A percentile compares a stretch with the other conserved stretches of the same genome.
Evolutionary conservation across 2,329 filamentous ascomycete genomes (phyloP).

Genomic region (Nannizziopsis barbatae): DNA sequence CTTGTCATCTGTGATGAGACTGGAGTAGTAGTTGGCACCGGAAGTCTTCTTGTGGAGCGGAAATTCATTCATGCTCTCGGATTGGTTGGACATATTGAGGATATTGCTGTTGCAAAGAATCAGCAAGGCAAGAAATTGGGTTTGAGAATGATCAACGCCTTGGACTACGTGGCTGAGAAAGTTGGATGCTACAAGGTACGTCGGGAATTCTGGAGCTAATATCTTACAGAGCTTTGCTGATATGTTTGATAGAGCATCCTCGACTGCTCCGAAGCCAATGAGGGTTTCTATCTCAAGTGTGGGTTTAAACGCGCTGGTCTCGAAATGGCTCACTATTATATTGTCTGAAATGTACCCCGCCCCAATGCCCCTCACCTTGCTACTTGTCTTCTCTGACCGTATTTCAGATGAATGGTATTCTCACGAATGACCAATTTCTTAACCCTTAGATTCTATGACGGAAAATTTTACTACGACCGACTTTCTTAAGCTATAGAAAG

Average conservation of each 20-base stretch:
- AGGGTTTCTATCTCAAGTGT: slow-evolving; percentile 97
- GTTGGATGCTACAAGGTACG: slow-evolving; percentile 82
- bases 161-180: slow-evolving; percentile 77
- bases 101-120: slow-evolving; percentile 88
- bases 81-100: slow-evolving; percentile 84
- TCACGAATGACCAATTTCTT: too few relatives aligned
- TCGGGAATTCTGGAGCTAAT: slow-evolving; percentile 9
- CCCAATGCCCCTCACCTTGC: not conserved
- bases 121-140: slow-evolving; percentile 97
- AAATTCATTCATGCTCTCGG: slow-evolving; percentile 50
- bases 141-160: slow-evolving; percentile 79
- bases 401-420: slow-evolving; percentile 2
- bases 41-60: slow-evolving; percentile 79
- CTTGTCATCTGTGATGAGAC: slow-evolving; percentile 69
- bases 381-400: not conserved
- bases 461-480: too few relatives aligned
- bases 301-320: slow-evolving; percentile 84
- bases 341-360: slow-evolving; percentile 8
- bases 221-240: slow-evolving; percentile 13
- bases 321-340: slow-evolving; percentile 94
- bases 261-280: slow-evolving; percentile 91
- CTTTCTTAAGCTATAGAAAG: too few relatives aligned
- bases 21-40: slow-evolving; percentile 71
- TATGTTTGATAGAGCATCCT: slow-evolving; percentile 58
- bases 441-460: too few relatives aligned